Evolutionary conservation across 2,329 filamentous ascomycete species (phyloP).

Genomic region (Trichoderma sp.): DNA sequence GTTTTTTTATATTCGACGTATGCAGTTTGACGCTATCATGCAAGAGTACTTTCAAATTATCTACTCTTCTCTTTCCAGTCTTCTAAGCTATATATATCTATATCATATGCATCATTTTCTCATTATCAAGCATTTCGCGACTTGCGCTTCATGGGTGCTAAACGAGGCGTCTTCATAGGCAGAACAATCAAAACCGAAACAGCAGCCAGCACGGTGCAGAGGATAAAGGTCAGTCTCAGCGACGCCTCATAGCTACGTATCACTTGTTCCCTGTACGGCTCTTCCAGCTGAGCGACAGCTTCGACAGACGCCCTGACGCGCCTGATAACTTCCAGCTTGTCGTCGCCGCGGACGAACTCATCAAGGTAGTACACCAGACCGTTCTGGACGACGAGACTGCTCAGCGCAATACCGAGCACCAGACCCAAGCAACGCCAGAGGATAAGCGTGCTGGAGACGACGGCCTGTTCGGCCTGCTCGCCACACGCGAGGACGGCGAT

Average conservation of each 20-base stretch:
- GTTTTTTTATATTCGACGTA: slow-evolving; percentile 3
- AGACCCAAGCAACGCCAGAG: slow-evolving; percentile 73
- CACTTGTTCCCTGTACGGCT: slow-evolving; percentile 57
- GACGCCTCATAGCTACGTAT: slow-evolving; percentile 58
- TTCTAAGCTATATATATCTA: background rate
- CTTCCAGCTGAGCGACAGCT: slow-evolving; percentile 52
- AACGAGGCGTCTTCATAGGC: slow-evolving; percentile 58
- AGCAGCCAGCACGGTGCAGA: slow-evolving; percentile 51
- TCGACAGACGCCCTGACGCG: slow-evolving; percentile 59
- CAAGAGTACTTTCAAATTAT: background rate
- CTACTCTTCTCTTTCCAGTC: background rate
- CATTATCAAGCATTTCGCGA: background rate
- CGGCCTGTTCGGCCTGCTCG: slow-evolving; percentile 65
- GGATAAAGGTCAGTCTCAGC: slow-evolving; percentile 52
- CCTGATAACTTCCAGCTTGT: slow-evolving; percentile 60
- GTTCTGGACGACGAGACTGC: slow-evolving; percentile 75
- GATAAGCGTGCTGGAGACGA: slow-evolving; percentile 70
- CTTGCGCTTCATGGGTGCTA: slow-evolving; percentile 48
- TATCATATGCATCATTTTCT: background rate
- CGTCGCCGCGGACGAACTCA: slow-evolving; percentile 59
- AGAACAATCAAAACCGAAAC: slow-evolving; percentile 53
- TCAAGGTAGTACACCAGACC: slow-evolving; percentile 64
- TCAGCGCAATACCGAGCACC: slow-evolving; percentile 73
- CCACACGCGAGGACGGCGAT: slow-evolving; percentile 65
- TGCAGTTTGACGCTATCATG: background rate